Evolutionary conservation across 768 basidiomycete genomes (phyloP), one percentile per base, ranked within the genome.

Genomic region (Mycena crocata): DNA sequence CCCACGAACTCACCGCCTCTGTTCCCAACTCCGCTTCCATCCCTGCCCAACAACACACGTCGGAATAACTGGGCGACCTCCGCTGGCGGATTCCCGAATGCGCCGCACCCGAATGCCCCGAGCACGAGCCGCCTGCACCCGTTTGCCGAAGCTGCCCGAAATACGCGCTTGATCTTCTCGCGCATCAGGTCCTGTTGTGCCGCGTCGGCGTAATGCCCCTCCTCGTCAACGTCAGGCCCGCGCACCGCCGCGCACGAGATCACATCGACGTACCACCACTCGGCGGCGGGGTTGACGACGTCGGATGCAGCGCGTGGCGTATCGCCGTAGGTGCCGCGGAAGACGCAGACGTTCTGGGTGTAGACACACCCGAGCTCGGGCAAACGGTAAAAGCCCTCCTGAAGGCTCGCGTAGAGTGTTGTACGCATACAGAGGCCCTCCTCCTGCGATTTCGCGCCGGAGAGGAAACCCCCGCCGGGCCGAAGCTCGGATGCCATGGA

Each of bases 221-320:
- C 23, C 23, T 57, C 57, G 34, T 66, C 67, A 42, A 72, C 56
- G 39, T 72, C 71, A 6, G 71, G 71, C 14, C 62, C 57, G 1
- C 71, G 68, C 37, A 72, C 66, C 5, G 69, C 69, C 37, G 71
- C 69, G 39, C 71, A 72, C 31, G 69, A 72, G 17, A 72, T 66
- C n/a, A 72, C 69, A 50, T 72, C 69, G 10, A 68, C 69, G 61
- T 68, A 70, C 69, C 69, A 72, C 69, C 71, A 70, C 13, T 66
- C 62, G 5, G 57, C 54, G 4, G 40, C 46, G 26, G 71, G 57
- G 55, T 70, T 72, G 26, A 67, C 50, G n/a, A n/a, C 10, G 14
- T 58, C 58, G 21, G 46, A 32, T 7, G 24, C 26, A 19, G 42
- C 17, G 31, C 19, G 57, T 8, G 32, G 40, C 15, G 32, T 19